Evolutionary conservation across 768 basidiomycete species (phyloP), one percentile per base, ranked within the genome.

Genomic region (Mrakia blollopis): DNA sequence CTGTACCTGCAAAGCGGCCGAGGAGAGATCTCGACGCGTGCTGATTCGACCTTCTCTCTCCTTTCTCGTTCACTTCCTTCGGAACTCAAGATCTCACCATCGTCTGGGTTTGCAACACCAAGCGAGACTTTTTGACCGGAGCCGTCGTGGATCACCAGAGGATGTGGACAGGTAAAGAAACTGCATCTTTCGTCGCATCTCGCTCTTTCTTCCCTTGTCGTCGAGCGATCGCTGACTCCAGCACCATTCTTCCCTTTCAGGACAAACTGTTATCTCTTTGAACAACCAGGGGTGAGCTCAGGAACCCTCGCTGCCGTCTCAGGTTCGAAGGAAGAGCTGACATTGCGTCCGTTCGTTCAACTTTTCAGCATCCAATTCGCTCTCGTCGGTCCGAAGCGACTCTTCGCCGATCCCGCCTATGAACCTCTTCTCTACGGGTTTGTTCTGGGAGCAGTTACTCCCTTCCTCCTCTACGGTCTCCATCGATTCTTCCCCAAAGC

Each of bases 111-210:
- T 35, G 30, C 28, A 11, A 72, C 18, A 57, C 72, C 11, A 73
- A 60, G 41, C 25, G 57, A 23, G 72, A 73, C 57, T 73, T 30
- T 57, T 11, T 73, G 3, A 35, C 50, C 23, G 72, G 72, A 41
- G 32, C 54, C 23, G 37, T 14, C 23, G 37, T 21, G 37, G 72
- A 73, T 32, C 72, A 54, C 23, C 39, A 44, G 14, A 23, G 37
- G 14, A 41, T 54, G 35, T 73, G 72, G 72, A 73, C 72, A 13
- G 72, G 72, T n/a, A n/a, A n/a, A n/a, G n/a, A n/a, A n/a, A n/a
- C n/a, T n/a, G n/a, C n/a, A n/a, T n/a, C n/a, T n/a, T n/a, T n/a
- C n/a, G n/a, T n/a, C n/a, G n/a, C n/a, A n/a, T n/a, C n/a, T n/a
- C n/a, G n/a, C n/a, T n/a, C n/a, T n/a, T n/a, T n/a, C n/a, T n/a